Evolutionary conservation across 306 rosid genomes (phyloP).

Genomic region (Crotalaria pallida): DNA sequence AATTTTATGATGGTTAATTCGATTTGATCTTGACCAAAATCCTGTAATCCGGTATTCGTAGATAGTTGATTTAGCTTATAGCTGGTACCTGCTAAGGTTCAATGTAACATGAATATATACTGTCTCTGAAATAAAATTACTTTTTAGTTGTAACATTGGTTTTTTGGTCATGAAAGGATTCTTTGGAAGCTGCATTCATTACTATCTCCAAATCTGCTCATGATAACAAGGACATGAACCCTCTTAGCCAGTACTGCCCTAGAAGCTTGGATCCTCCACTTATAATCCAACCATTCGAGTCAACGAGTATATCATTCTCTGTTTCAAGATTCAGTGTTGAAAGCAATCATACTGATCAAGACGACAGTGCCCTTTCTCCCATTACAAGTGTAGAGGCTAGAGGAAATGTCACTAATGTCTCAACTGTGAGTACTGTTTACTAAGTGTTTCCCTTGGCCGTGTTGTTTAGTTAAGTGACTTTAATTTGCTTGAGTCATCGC

Average conservation of each 20-base stretch:
- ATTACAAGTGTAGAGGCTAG: conserved; percentile 20
- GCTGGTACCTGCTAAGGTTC: conserved; percentile 15
- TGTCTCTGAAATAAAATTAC: background rate
- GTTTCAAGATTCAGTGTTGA: conserved; percentile 35
- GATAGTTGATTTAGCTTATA: background rate
- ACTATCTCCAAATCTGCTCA: conserved; percentile 22
- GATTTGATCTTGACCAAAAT: background rate
- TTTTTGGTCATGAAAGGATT: conserved; percentile 50
- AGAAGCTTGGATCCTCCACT: conserved; percentile 25
- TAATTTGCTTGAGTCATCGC: background rate
- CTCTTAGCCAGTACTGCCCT: conserved; percentile 14
- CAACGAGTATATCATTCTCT: conserved; percentile 41
- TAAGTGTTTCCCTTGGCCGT: background rate
- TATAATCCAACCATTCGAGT: conserved; percentile 28
- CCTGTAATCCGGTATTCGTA: background rate
- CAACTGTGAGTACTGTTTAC: conserved; percentile 38
- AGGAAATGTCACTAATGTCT: conserved; percentile 30
- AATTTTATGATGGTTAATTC: conserved; percentile 4
- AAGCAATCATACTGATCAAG: conserved; percentile 27
- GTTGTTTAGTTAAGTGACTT: background rate
- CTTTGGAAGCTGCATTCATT: conserved; percentile 37
- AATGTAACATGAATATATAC: conserved; percentile 3
- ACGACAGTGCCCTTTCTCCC: conserved; percentile 31
- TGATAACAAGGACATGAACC: conserved; percentile 29
- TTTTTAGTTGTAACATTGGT: conserved; percentile 1